Evolutionary conservation across 2,329 filamentous ascomycete genomes (phyloP), one percentile per base, ranked within the genome.

Genomic region (Paracorniculantispora psalliotae): DNA sequence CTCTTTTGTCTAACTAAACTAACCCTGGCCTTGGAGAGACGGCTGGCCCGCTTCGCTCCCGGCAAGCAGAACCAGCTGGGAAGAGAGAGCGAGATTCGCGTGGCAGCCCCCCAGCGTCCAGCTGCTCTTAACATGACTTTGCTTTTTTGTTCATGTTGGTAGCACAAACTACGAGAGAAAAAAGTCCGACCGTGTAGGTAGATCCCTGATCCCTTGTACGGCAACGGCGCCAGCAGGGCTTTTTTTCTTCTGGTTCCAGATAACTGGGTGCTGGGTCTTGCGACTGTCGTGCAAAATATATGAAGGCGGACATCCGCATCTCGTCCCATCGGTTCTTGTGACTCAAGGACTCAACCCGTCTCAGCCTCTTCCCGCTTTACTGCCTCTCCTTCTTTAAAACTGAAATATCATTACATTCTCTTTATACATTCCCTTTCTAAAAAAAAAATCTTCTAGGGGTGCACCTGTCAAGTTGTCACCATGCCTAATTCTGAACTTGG

Each of bases 401-500:
- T 30, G 5, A 9, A 17, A n/a, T 10, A 35, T n/a, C 25, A 10
- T 44, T 13, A 23, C 4, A 10, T 30, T 17, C n/a, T 21, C 17
- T 28, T 7, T 21, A 26, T 33, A 10, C 19, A 15, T 25, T 26
- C 30, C 23, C 13, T 44, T 9, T 50, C 33, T 23, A 30, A 21
- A 37, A 41, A 7, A 17, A 41, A 41, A 6, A 41, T 17, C 19
- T 23, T n/a, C n/a, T 26, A n/a, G n/a, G 15, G 21, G 37, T 25
- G 25, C 25, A 4, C 2, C 12, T 9, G 12, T 13, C 23, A 37
- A 43, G 7, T 10, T 13, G 1, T 17, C 57, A 59, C 23, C 21
- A 59, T 59, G 57, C n/a, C n/a, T n/a, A 49, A 49, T 28, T 59
- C 57, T 21, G 71, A 73, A 52, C 67, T 71, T 37, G 71, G 71